A percentile compares a stretch with the other conserved stretches of the same genome.
These are phyloP conservation scores for Sequoia sempervirens DNA, from an alignment of 75 land plant genomes.

Conservation along the genomic window DNA sequence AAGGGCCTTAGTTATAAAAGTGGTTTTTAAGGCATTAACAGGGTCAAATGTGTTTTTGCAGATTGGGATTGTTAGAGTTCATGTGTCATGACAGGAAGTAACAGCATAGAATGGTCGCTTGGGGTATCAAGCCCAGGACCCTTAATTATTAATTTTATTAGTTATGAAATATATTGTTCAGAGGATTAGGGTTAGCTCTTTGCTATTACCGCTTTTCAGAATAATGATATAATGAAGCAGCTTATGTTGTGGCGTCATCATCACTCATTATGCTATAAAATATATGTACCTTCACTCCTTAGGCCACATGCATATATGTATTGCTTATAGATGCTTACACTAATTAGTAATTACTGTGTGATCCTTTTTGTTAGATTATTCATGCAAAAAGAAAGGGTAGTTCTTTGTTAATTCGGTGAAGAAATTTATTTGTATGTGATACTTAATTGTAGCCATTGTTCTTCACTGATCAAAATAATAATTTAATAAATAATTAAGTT, in stretches of 20 bases:
- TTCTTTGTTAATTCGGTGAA: not conserved
- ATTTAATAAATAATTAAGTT: not conserved
- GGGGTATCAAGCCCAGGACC: too few species aligned
- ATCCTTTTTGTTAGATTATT: not conserved
- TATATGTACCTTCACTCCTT: not conserved
- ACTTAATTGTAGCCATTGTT: not conserved
- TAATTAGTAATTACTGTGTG: not conserved
- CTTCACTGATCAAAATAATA: not conserved
- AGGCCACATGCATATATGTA: not conserved
- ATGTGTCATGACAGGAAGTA: too few species aligned
- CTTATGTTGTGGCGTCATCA: too few species aligned
- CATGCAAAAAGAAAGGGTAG: not conserved
- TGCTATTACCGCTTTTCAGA: not conserved
- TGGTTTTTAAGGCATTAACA: too few species aligned
- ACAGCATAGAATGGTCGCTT: too few species aligned
- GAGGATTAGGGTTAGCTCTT: too few species aligned
- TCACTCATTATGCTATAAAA: not conserved
- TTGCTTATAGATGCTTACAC: not conserved
- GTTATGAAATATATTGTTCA: not conserved
- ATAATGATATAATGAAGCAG: not conserved
- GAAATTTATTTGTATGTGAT: not conserved
- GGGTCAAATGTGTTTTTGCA: too few species aligned
- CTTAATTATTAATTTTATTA: too few species aligned
- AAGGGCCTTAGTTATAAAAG: too few species aligned
- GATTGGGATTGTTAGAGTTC: too few species aligned